Base-by-base conservation (phyloP, 2,329 filamentous ascomycete species). In the Thyridium curvatum region DNA sequence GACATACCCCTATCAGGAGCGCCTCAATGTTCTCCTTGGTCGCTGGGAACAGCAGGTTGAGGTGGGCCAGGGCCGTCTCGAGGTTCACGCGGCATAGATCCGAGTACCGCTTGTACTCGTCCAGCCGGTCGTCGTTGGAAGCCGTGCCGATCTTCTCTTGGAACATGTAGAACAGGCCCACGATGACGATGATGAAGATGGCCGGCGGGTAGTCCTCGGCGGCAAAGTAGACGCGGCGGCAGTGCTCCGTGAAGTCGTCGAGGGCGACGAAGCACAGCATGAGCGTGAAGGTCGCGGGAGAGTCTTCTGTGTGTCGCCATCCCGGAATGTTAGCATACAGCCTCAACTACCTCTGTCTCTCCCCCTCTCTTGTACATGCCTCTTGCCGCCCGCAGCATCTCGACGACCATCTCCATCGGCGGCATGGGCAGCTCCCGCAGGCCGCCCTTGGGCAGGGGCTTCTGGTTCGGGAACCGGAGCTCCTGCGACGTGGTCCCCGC, bases 31-130 rank as follows among this genome's bases (percentile, higher is more conserved):
- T 80, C 45, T 74, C 60, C 30, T 67, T 55, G 21, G 62, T 74
- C 17, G 74, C 65, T 2, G 77, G 71, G 49, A 80, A 60, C 46
- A 82, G 66, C 17, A 83, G 58, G 12, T 72, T 71, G 40, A 81
- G 60, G 46, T 71, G 31, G 4, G 38, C 36, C n/a, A 45, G 41
- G 2, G 40, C 43, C 12, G 41, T 43, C 33, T 45, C 40, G 9
- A 45, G 36, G 30, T 42, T 45, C 33, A 30, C 40, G 16, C 40
- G 35, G 38, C 43, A 45, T 15, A 42, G 53, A 30, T 59, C 52
- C 34, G 62, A 56, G 37, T 65, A 63, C 4, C 53, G 49, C 30
- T 59, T 55, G 35, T 66, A 65, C 39, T 66, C 56, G 15, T 61
- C 44, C 35, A 53, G 35, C 33, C 50, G 48, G 7, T 41, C 46